Evolutionary conservation across 2,329 filamentous ascomycete species (phyloP).

Genomic region (Chaetomium globosum): DNA sequence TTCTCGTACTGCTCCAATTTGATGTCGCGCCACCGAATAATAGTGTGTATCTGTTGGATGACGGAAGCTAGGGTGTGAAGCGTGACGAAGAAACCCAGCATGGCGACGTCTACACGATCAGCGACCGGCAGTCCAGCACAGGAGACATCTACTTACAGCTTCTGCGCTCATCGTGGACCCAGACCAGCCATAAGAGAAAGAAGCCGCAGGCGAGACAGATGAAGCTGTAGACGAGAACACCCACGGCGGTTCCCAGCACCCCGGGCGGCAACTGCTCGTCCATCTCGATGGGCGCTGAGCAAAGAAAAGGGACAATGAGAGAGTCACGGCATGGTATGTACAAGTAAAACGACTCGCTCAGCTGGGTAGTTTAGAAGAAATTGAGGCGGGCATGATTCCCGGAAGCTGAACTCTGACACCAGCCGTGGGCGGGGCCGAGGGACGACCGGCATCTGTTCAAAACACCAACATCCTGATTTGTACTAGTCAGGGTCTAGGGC

Average conservation of each 20-base stretch:
- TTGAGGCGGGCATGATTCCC: neutral
- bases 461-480: neutral
- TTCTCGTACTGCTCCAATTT: constrained; percentile 47
- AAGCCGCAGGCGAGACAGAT: constrained; percentile 42
- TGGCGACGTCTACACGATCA: constrained; percentile 44
- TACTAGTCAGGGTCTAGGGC: neutral
- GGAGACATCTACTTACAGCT: constrained; percentile 45
- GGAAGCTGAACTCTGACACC: neutral
- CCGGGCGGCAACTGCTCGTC: constrained; percentile 43
- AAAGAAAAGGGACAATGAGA: neutral
- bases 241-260: constrained; percentile 41
- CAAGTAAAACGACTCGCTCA: neutral
- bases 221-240: constrained; percentile 44
- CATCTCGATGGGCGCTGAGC: constrained; percentile 37
- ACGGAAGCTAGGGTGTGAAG: constrained; percentile 46
- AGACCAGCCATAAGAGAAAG: constrained; percentile 45
- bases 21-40: constrained; percentile 46
- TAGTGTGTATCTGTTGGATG: constrained; percentile 49
- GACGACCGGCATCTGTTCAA: neutral
- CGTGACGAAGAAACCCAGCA: constrained; percentile 45
- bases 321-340: neutral
- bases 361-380: neutral
- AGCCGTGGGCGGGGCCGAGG: neutral
- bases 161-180: constrained; percentile 45
- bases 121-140: neutral